These are phyloP conservation scores for Acrocalymma vagum DNA, from an alignment of 2,329 filamentous ascomycete genomes.

Conservation along the genomic window DNA sequence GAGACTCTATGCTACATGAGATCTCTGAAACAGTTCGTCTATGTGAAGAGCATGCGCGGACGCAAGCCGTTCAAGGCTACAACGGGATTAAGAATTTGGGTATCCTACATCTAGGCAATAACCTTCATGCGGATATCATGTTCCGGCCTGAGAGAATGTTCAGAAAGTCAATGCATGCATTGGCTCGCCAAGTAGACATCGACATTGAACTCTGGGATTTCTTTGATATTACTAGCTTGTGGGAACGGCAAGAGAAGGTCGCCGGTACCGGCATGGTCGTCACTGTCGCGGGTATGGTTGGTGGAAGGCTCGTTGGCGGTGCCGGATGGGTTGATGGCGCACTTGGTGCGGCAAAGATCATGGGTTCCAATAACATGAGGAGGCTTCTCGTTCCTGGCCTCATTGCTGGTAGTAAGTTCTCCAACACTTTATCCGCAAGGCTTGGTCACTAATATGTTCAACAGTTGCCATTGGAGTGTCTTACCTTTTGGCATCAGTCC, in stretches of 20 bases:
- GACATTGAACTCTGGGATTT: conserved; percentile 92
- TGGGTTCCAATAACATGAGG: conserved; percentile 83
- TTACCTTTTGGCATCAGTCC: conserved; percentile 87
- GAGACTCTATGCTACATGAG: conserved; percentile 88
- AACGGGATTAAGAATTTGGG: conserved; percentile 89
- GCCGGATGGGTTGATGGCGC: conserved; percentile 90
- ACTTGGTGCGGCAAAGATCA: conserved; percentile 78
- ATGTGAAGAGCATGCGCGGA: conserved; percentile 88
- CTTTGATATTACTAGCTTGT: conserved; percentile 82
- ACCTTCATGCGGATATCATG: conserved; percentile 79
- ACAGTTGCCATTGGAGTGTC: conserved; percentile 76
- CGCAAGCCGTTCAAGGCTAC: conserved; percentile 80
- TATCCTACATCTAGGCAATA: conserved; percentile 84
- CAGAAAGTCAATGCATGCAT: conserved; percentile 78
- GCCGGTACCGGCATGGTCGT: conserved; percentile 94
- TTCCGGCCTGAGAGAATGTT: conserved; percentile 97
- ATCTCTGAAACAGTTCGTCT: conserved; percentile 79
- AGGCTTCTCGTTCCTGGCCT: conserved; percentile 83
- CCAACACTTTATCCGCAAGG: not conserved
- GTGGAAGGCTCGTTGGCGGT: conserved; percentile 81
- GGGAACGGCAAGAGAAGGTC: conserved; percentile 93
- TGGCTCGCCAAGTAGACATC: conserved; percentile 86
- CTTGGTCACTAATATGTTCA: not conserved
- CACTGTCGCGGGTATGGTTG: conserved; percentile 86
- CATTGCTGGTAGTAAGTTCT: conserved; percentile 75